phyloP scores from a whole-genome alignment of 164 flowering plant genomes.

The Taxillus chinensis region DNA sequence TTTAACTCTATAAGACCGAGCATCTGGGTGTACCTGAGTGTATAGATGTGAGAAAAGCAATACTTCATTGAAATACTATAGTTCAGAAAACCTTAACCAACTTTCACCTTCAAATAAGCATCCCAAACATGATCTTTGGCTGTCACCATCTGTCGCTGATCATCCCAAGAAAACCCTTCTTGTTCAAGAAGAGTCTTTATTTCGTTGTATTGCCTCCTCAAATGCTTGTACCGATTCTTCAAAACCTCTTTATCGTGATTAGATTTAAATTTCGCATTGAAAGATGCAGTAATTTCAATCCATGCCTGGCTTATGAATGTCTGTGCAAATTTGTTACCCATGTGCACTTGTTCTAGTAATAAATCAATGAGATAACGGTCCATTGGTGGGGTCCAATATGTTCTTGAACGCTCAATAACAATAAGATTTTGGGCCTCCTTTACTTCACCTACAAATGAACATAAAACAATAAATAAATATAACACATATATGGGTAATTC shows the following conservation, averaged over 20 bases:
- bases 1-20: conserved; percentile 44
- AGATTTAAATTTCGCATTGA: conserved; percentile 33
- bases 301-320: conserved; percentile 42
- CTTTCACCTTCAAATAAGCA: conserved; percentile 33
- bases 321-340: conserved; percentile 41
- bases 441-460: conserved; percentile 18
- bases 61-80: too few relatives aligned
- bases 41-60: conserved; percentile 1
- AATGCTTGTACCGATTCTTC: conserved; percentile 45
- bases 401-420: conserved; percentile 28
- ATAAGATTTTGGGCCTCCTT: conserved; percentile 12
- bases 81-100: too few relatives aligned
- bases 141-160: conserved; percentile 32
- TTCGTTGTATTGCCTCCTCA: conserved; percentile 35
- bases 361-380: conserved; percentile 40
- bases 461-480: neutral
- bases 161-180: conserved; percentile 43
- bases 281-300: conserved; percentile 31
- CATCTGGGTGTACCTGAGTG: conserved; percentile 43
- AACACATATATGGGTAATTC: too few relatives aligned
- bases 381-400: conserved; percentile 59
- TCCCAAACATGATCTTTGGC: conserved; percentile 48
- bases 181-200: conserved; percentile 32
- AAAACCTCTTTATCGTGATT: conserved; percentile 36
- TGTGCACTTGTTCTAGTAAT: conserved; percentile 36